Evolutionary conservation across 768 basidiomycete species (phyloP).

Genomic region (Sporobolomyces phaffii): DNA sequence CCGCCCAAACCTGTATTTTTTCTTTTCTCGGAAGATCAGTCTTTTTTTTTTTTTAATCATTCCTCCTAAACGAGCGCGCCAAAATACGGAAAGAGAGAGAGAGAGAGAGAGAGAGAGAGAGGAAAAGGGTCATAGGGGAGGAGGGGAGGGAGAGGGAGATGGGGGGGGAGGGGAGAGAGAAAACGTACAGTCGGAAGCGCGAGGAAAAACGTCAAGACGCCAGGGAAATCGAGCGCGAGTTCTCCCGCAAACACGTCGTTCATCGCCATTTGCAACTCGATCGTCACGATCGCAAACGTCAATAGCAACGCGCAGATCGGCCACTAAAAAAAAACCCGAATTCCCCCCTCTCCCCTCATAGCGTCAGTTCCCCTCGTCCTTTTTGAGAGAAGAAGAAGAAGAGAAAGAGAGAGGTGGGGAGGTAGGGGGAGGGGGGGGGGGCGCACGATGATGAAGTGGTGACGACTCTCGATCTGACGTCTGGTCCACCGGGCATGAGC

Average conservation of each 20-base stretch:
- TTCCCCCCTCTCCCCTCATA: no score
- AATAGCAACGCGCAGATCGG: conserved; percentile 29
- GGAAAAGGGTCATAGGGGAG: background rate
- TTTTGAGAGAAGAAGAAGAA: no score
- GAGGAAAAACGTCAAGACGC: conserved; percentile 24
- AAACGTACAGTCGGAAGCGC: conserved; percentile 23
- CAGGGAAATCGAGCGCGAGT: conserved; percentile 27
- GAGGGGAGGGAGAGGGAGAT: background rate
- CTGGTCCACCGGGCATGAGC: conserved; percentile 13
- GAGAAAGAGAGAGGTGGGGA: background rate
- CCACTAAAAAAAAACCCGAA: no score
- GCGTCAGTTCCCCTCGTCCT: no score
- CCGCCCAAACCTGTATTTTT: conserved; percentile 20
- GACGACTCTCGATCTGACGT: conserved; percentile 7
- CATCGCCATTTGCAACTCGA: conserved; percentile 29
- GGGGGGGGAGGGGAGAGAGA: background rate
- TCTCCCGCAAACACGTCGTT: conserved; percentile 27
- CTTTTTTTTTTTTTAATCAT: no score
- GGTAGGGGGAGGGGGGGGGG: background rate
- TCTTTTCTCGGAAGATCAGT: background rate
- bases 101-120: background rate
- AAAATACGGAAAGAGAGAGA: background rate
- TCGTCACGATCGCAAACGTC: conserved; percentile 19
- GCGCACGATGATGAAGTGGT: conserved; percentile 30
- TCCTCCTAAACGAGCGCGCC: background rate